phyloP scores from a whole-genome alignment of 345 rosid genomes.

The Toxicodendron radicans region DNA sequence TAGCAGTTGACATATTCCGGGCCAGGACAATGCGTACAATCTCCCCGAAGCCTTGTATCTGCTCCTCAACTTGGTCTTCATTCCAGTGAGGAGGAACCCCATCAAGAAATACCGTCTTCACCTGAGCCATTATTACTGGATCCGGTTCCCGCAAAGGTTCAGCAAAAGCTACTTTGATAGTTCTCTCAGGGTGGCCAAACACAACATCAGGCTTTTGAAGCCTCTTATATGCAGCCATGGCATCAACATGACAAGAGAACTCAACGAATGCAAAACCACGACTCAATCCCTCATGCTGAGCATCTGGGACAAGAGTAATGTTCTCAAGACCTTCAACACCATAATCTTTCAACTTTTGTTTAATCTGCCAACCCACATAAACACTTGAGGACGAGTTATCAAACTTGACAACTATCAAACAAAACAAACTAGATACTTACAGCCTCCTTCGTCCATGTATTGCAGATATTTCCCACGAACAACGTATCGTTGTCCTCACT shows the following conservation, averaged over 20 bases:
- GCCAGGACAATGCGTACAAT: slow-evolving; percentile 50
- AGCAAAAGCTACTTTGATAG: slow-evolving; percentile 70
- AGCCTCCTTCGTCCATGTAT: slow-evolving; percentile 73
- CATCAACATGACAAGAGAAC: slow-evolving; percentile 64
- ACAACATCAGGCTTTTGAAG: slow-evolving; percentile 71
- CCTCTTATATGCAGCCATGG: slow-evolving; percentile 61
- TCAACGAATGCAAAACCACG: slow-evolving; percentile 73
- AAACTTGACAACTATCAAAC: slow-evolving; percentile 6
- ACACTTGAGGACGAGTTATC: slow-evolving; percentile 21
- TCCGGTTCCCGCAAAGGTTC: slow-evolving; percentile 68
- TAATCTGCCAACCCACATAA: slow-evolving; percentile 40
- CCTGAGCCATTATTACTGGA: slow-evolving; percentile 65
- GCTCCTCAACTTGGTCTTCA: slow-evolving; percentile 50
- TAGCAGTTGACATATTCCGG: slow-evolving; percentile 62
- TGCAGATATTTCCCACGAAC: slow-evolving; percentile 65
- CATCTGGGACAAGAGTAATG: slow-evolving; percentile 57
- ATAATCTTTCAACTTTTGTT: slow-evolving; percentile 55
- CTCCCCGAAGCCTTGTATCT: slow-evolving; percentile 45
- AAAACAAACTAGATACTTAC: slow-evolving; percentile 38
- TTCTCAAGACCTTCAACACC: slow-evolving; percentile 54
- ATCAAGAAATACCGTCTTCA: slow-evolving; percentile 64
- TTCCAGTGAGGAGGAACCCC: slow-evolving; percentile 68
- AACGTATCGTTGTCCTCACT: slow-evolving; percentile 68
- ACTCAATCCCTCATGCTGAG: slow-evolving; percentile 61
- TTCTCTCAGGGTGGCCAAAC: slow-evolving; percentile 64